Conservation (phyloP, 805 yeast species). For the Blastobotrys parvus region DNA sequence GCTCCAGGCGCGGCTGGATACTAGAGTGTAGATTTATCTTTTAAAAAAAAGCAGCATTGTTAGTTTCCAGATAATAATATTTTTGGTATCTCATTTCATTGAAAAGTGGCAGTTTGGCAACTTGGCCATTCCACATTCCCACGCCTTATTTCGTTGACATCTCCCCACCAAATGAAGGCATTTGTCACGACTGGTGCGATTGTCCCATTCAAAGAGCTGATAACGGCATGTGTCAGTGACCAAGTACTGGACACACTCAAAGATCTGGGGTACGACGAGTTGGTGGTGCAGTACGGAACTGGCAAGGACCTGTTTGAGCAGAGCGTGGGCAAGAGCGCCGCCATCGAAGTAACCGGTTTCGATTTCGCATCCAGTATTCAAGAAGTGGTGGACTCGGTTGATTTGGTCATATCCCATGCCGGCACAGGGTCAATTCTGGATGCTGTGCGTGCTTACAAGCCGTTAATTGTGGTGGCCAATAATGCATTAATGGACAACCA, state of each 20-base stretch:
- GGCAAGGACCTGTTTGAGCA: slow-evolving; percentile 20
- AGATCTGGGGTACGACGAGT: slow-evolving; percentile 30
- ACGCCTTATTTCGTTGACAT: background rate
- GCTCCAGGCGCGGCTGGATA: slow-evolving; percentile 76
- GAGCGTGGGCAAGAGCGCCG: slow-evolving; percentile 4
- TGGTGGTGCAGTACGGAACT: slow-evolving; percentile 57
- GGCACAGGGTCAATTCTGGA: slow-evolving; percentile 90
- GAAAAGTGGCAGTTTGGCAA: no score
- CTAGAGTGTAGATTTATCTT: slow-evolving; percentile 17
- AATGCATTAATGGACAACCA: slow-evolving; percentile 76
- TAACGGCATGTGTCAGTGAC: slow-evolving; percentile 35
- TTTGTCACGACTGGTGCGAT: slow-evolving; percentile 89
- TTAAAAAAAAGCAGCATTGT: background rate
- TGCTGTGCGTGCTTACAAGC: slow-evolving; percentile 47
- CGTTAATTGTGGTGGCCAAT: slow-evolving; percentile 65
- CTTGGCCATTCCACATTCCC: no score
- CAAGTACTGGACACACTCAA: slow-evolving; percentile 33
- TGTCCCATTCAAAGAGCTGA: slow-evolving; percentile 59
- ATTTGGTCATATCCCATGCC: slow-evolving; percentile 78
- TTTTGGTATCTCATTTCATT: no score
- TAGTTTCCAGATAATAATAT: no score
- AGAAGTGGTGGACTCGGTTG: slow-evolving; percentile 37
- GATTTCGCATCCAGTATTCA: slow-evolving; percentile 37
- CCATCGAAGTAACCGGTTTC: slow-evolving; percentile 36
- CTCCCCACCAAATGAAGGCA: slow-evolving; percentile 9